These are phyloP conservation scores for Candida quercuum DNA, from an alignment of 805 yeast genomes.

Conservation along the genomic window DNA sequence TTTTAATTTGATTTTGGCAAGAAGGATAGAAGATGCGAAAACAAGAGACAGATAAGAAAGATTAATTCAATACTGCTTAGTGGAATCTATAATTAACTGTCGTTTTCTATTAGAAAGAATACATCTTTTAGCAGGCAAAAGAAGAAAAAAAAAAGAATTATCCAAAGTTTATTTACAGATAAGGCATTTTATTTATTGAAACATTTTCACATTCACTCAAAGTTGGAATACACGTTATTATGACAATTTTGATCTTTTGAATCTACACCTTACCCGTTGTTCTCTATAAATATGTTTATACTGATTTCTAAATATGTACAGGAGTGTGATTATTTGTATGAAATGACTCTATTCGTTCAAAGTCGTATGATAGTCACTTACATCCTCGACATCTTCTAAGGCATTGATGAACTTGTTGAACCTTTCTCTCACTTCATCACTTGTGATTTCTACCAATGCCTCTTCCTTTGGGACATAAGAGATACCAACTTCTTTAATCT, in stretches of 20 bases:
- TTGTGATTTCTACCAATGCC: conserved; percentile 46
- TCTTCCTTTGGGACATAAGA: conserved; percentile 63
- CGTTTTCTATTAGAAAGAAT: neutral
- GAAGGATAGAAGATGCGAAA: no score
- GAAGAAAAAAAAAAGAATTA: neutral
- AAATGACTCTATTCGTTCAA: conserved; percentile 39
- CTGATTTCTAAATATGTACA: conserved; percentile 1
- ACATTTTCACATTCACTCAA: neutral
- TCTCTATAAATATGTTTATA: conserved; percentile 1
- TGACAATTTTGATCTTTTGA: neutral
- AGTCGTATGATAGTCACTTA: conserved; percentile 74
- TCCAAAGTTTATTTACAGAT: neutral
- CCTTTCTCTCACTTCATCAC: conserved; percentile 45
- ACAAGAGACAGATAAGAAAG: neutral
- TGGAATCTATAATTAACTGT: no score
- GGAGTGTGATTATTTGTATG: neutral
- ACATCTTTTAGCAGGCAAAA: neutral
- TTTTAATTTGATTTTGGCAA: neutral
- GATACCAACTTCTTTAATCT: conserved; percentile 66
- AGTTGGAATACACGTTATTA: neutral
- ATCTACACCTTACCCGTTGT: neutral
- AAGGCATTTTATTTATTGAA: conserved; percentile 1
- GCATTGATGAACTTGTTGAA: conserved; percentile 52
- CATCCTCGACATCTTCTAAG: conserved; percentile 80
- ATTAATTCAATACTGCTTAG: no score